These are phyloP conservation scores for Curvularia eragrostidis DNA, from an alignment of 2,329 filamentous ascomycete genomes.

Conservation along the genomic window DNA sequence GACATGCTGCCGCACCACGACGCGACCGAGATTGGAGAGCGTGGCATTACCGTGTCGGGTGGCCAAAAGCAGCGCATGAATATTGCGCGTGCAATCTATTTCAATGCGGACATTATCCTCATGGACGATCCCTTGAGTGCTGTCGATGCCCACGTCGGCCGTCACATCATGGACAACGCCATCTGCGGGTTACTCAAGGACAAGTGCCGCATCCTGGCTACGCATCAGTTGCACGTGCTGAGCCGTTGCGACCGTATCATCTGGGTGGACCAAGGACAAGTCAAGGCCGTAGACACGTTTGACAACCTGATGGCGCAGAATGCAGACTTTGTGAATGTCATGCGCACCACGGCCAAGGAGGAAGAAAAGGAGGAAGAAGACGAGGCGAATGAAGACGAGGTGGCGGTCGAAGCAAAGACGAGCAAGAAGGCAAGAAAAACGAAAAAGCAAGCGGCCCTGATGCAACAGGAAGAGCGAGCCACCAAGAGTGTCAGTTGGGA, in stretches of 20 bases:
- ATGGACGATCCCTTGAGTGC: conserved; percentile 70
- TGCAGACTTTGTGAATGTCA: conserved; percentile 77
- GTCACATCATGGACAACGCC: conserved; percentile 87
- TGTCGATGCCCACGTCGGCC: conserved; percentile 65
- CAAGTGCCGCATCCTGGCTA: conserved; percentile 90
- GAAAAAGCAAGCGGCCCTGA: conserved; percentile 64
- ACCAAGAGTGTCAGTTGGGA: conserved; percentile 78
- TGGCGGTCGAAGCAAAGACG: conserved; percentile 63
- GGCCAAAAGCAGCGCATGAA: conserved; percentile 96
- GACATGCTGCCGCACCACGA: conserved; percentile 94
- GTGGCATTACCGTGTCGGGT: conserved; percentile 92
- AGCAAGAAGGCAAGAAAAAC: conserved; percentile 55
- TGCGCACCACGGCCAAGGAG: conserved; percentile 78
- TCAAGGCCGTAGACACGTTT: conserved; percentile 88
- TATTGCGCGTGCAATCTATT: conserved; percentile 80
- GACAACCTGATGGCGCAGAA: conserved; percentile 83
- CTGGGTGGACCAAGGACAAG: conserved; percentile 86
- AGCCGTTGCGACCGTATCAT: conserved; percentile 90
- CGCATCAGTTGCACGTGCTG: conserved; percentile 93
- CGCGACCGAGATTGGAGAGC: conserved; percentile 89
- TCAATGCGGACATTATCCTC: conserved; percentile 66
- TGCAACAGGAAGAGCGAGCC: conserved; percentile 77
- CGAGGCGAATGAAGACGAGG: conserved; percentile 59
- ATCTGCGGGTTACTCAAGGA: conserved; percentile 87
- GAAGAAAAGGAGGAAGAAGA: conserved; percentile 55